Conservation (phyloP, 2,329 filamentous ascomycete species). For the Acrocalymma vagum region DNA sequence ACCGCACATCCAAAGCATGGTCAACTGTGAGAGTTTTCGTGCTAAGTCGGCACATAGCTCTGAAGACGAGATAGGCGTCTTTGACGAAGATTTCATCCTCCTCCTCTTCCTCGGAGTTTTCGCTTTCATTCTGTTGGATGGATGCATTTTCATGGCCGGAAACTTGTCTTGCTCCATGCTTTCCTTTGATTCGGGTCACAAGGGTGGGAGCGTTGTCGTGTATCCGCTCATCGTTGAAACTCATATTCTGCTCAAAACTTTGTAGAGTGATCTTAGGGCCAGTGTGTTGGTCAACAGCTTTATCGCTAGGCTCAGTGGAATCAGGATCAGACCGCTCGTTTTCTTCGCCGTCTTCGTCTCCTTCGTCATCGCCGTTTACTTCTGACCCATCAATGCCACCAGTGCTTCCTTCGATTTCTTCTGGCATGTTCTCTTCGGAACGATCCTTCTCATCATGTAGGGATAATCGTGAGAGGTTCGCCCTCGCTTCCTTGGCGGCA, state of each 20-base stretch:
- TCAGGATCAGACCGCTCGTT: conserved; percentile 46
- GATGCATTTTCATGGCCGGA: conserved; percentile 55
- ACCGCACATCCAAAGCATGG: conserved; percentile 89
- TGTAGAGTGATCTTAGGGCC: conserved; percentile 70
- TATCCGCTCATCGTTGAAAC: conserved; percentile 71
- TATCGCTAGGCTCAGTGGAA: conserved; percentile 51
- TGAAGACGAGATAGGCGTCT: conserved; percentile 95
- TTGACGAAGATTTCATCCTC: conserved; percentile 98
- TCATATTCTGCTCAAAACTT: conserved; percentile 73
- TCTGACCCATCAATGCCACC: conserved; percentile 32
- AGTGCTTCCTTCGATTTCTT: conserved; percentile 33
- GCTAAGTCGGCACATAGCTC: conserved; percentile 96
- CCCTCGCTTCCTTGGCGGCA: conserved; percentile 83
- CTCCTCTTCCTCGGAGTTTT: conserved; percentile 70
- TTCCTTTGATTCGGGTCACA: conserved; percentile 66
- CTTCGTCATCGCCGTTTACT: conserved; percentile 47
- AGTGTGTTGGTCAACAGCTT: conserved; percentile 56
- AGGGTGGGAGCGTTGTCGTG: conserved; percentile 73
- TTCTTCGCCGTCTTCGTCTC: conserved; percentile 50
- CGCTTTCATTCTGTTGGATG: conserved; percentile 45
- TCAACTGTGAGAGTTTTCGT: conserved; percentile 90
- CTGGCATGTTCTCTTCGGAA: conserved; percentile 41
- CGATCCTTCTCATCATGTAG: conserved; percentile 46
- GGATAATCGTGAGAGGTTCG: conserved; percentile 61
- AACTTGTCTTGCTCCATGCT: conserved; percentile 50